phyloP scores from a whole-genome alignment of 768 basidiomycete genomes.

The Boletus barrowsii region DNA sequence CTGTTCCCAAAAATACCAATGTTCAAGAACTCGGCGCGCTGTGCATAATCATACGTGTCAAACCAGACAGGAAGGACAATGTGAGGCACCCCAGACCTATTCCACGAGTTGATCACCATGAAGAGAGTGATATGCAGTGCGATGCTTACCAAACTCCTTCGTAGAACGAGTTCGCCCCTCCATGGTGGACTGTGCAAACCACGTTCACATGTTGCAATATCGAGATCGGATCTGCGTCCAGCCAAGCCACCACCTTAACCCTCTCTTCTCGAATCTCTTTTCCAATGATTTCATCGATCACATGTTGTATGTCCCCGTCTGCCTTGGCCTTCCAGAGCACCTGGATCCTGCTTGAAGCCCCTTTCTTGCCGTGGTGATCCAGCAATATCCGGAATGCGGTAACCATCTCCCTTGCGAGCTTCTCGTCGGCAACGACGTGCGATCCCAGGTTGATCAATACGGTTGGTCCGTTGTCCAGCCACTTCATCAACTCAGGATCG shows the following conservation, averaged over 20 bases:
- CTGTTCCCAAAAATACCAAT: constrained; percentile 5
- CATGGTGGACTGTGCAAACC: neutral
- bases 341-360: neutral
- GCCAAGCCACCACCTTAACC: constrained; percentile 10
- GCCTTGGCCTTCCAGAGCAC: constrained; percentile 10
- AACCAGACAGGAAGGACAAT: constrained; percentile 12
- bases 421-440: neutral
- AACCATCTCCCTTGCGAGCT: neutral
- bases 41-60: constrained; percentile 8
- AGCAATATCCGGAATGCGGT: constrained; percentile 8
- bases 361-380: neutral
- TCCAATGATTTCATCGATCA: neutral
- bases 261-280: neutral
- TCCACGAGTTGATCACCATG: neutral
- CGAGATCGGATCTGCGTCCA: constrained; percentile 9
- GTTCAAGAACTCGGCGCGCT: constrained; percentile 1
- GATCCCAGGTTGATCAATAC: constrained; percentile 13
- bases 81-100: constrained; percentile 12
- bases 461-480: constrained; percentile 11
- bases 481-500: constrained; percentile 1
- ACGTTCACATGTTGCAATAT: constrained; percentile 2
- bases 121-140: neutral
- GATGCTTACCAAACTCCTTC: neutral
- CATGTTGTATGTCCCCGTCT: neutral
- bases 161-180: constrained; percentile 3